Base-by-base conservation (phyloP, 371 early-diverging fungal species). In the Apophysomyces sp. region DNA sequence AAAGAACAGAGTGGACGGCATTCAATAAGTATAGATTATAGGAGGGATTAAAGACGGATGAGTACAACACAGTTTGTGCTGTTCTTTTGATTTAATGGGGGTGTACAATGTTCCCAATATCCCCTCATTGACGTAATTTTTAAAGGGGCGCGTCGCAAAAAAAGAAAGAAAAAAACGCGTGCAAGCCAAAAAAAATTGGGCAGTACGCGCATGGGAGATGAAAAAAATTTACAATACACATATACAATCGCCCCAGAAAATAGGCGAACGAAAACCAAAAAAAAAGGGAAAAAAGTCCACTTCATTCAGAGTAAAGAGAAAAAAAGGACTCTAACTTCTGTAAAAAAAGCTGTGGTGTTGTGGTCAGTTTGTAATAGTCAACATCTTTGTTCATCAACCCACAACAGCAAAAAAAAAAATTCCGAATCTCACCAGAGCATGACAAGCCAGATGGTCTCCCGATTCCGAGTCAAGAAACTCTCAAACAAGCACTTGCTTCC, bases 391-490 rank as follows among this genome's bases (percentile, higher is more conserved):
- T 54, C 54, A 30, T 58, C 29, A 34, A 34, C 34, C 34, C 30
- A 37, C 21, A 36, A 41, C 55, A 24, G 18, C 32, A 29, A 6
- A n/a, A 24, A 27, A 60, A 52, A 30, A 27, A 34, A 31, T 55
- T 55, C 51, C 51, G 13, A 58, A 21, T 32, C 32, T 58, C 54
- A 63, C 57, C 54, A 52, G 55, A 57, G 27, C 56, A 62, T 57
- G 62, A 58, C 66, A 41, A 64, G 66, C 62, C 65, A 75, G 74
- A 82, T 81, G 69, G 85, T 81, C 57, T 81, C 88, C 60, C 85
- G 92, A 73, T 92, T 97, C 79, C 84, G 98, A 67, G 89, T 89
- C 63, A 87, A 96, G 66, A 96, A 95, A 81, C 86, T 98, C 67
- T 94, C 95, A 73, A 79, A 84, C 61, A 92, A 92, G 73, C 88